Evolutionary conservation across 169 alveolate species (phyloP), one percentile per base, ranked within the genome.

Genomic region (Plasmodium gaboni): DNA sequence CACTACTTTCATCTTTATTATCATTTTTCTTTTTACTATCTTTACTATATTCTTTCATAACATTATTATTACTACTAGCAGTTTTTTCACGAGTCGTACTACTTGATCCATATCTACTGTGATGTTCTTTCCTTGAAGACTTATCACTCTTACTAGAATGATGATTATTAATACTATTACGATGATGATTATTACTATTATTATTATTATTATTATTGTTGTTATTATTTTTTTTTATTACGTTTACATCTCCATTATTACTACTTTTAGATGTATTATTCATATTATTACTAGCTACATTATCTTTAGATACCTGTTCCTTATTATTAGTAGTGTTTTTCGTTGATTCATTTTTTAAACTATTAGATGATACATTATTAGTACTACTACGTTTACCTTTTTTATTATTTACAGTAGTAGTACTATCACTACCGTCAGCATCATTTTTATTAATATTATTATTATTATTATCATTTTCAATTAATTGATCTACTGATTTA

Each of bases 11-110:
- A 2, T 74, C 88, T 19, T 19, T 74, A 64, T n/a, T 4, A 13
- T 74, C 88, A 53, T 9, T 28, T 60, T 61, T 74, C 42, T 74
- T 74, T 60, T 51, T 74, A 15, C 38, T 38, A 28, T 73, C 68
- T 44, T 46, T 60, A 53, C 44, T 71, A 7, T 67, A 48, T 46
- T 44, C 44, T 5, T 22, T 67, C 28, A 46, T 26, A 59, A 42
- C 53, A 61, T 5, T 1, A 8, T 38, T 65, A 28, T 38, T 10
- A 4, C 24, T 13, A 12, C 22, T 55, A 4, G 2, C 13, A 1
- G 9, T 5, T n/a, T 65, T 65, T 28, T 65, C 73, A 12, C 51
- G 28, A 17, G 13, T 19, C 3, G 55, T 28, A 10, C 55, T 26
- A 53, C 42, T 65, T 28, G 73, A 65, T 28, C 55, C n/a, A 32